These are phyloP conservation scores for Eragrostis tef DNA, from an alignment of 202 grass and related monocot genomes.

Conservation along the genomic window DNA sequence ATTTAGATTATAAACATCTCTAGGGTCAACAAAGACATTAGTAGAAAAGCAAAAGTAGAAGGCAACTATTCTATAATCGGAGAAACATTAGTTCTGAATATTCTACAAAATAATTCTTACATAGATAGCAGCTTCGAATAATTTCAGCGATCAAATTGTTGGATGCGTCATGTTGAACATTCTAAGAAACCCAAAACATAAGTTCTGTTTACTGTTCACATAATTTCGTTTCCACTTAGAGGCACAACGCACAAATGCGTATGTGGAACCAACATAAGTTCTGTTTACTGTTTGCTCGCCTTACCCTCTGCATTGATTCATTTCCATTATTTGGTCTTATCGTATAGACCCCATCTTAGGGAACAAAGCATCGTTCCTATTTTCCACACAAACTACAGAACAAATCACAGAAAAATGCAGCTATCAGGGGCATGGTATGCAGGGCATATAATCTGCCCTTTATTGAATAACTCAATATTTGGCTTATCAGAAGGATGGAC, in stretches of 20 bases:
- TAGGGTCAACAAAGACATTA: conserved; percentile 24
- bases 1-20: conserved; percentile 23
- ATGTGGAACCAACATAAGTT: conserved; percentile 13
- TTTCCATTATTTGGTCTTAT: conserved; percentile 4
- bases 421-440: background rate
- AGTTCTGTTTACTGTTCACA: too few species aligned
- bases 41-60: conserved; percentile 28
- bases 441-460: background rate
- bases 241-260: background rate
- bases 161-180: conserved; percentile 5
- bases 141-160: conserved; percentile 12
- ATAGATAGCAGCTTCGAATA: conserved; percentile 32
- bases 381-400: conserved; percentile 15
- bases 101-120: conserved; percentile 36
- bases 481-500: conserved; percentile 18
- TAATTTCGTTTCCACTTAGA: background rate
- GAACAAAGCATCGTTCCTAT: conserved; percentile 7
- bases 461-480: conserved; percentile 10
- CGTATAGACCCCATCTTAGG: conserved; percentile 13
- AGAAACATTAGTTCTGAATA: conserved; percentile 28
- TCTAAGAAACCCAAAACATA: conserved; percentile 23
- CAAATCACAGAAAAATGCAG: conserved; percentile 12
- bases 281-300: background rate
- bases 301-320: background rate
- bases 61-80: conserved; percentile 11